These are phyloP conservation scores for Apium graveolens DNA, from an alignment of 129 eudicot genomes.

Conservation along the genomic window DNA sequence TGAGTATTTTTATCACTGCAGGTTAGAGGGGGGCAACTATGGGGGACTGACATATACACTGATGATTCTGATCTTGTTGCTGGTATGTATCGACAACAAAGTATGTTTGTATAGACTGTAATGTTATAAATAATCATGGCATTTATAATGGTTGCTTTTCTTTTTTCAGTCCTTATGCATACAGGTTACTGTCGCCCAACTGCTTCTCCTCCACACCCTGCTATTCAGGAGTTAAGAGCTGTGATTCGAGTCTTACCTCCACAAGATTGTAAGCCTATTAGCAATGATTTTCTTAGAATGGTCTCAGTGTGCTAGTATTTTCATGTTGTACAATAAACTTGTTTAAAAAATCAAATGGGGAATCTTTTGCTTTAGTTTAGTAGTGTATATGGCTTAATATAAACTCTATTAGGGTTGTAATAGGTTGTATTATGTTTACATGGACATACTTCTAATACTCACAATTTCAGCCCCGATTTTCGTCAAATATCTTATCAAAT, in stretches of 20 bases:
- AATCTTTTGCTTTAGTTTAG: background rate
- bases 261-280: slow-evolving; percentile 62
- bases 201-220: slow-evolving; percentile 88
- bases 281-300: background rate
- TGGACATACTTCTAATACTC: background rate
- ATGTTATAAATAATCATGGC: background rate
- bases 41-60: slow-evolving; percentile 99
- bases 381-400: background rate
- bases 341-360: background rate
- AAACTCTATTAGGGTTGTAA: background rate
- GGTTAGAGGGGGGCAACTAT: slow-evolving; percentile 96
- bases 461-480: too few relatives aligned
- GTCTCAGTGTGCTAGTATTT: background rate
- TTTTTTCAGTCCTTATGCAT: slow-evolving; percentile 81
- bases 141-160: background rate
- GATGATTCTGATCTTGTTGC: slow-evolving; percentile 99
- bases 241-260: slow-evolving; percentile 85
- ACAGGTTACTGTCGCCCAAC: slow-evolving; percentile 95
- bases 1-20: slow-evolving; percentile 27
- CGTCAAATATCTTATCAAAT: background rate
- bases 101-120: background rate
- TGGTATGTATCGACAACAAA: slow-evolving; percentile 29
- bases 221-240: slow-evolving; percentile 79
- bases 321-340: background rate
- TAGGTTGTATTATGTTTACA: background rate